Conservation (phyloP, 345 rosid genomes). For the Crucihimalaya himalaica region DNA sequence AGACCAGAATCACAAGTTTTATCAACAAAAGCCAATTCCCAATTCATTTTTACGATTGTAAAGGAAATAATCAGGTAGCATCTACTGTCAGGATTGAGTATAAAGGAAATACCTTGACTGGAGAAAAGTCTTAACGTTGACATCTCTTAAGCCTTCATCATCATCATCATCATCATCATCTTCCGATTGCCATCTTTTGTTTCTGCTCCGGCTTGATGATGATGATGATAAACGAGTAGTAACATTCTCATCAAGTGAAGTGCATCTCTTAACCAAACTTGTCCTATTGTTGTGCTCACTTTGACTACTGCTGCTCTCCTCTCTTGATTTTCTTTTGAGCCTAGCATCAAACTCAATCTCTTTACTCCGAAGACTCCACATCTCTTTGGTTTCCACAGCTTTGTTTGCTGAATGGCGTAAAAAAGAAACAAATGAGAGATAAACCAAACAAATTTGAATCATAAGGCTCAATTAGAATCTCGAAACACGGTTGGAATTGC, state of each 20-base stretch:
- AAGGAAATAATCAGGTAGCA: slow-evolving; percentile 7
- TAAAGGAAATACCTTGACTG: slow-evolving; percentile 62
- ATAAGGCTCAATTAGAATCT: neutral
- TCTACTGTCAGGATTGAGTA: neutral
- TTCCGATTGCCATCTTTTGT: slow-evolving; percentile 39
- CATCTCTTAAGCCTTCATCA: slow-evolving; percentile 63
- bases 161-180: slow-evolving; percentile 36
- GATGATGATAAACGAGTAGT: slow-evolving; percentile 45
- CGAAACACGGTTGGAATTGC: neutral
- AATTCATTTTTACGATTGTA: neutral
- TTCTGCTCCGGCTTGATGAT: slow-evolving; percentile 39
- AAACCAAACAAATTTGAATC: neutral
- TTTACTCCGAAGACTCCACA: slow-evolving; percentile 80
- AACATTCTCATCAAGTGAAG: slow-evolving; percentile 34
- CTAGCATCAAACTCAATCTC: slow-evolving; percentile 63
- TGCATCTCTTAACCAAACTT: slow-evolving; percentile 43
- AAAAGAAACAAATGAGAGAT: slow-evolving; percentile 12
- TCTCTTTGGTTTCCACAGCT: slow-evolving; percentile 83
- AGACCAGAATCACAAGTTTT: slow-evolving; percentile 18
- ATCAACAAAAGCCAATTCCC: neutral
- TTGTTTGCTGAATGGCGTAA: slow-evolving; percentile 57
- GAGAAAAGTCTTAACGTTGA: slow-evolving; percentile 76
- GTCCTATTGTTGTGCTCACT: slow-evolving; percentile 38
- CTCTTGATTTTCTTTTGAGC: slow-evolving; percentile 52
- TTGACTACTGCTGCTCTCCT: slow-evolving; percentile 42